A percentile compares a stretch with the other conserved stretches of the same genome.
Evolutionary conservation across 2,329 filamentous ascomycete species (phyloP).

Genomic region (Pyrenophora graminea): DNA sequence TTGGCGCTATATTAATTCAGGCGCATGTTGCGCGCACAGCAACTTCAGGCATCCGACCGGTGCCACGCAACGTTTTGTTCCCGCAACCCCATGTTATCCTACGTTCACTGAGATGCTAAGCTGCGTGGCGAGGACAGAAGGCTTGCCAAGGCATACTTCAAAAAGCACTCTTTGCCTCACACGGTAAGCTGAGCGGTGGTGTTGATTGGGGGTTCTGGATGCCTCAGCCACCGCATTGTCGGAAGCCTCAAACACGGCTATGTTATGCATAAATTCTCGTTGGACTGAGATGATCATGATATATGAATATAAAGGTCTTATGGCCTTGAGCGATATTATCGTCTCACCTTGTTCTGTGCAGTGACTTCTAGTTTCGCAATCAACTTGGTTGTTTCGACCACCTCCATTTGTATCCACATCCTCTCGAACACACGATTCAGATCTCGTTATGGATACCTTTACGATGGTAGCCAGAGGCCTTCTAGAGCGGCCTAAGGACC

Average conservation of each 20-base stretch:
- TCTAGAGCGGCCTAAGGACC: background rate
- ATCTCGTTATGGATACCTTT: background rate
- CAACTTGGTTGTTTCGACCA: background rate
- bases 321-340: background rate
- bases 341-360: background rate
- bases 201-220: background rate
- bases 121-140: background rate
- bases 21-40: background rate
- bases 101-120: background rate
- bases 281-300: background rate
- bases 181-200: constrained; percentile 1
- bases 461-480: constrained; percentile 1
- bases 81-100: background rate
- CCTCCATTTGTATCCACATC: background rate
- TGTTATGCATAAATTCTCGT: background rate
- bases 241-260: background rate
- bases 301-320: background rate
- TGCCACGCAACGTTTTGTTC: background rate
- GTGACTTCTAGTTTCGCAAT: background rate
- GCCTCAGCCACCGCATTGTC: background rate
- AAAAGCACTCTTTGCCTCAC: background rate
- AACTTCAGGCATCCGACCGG: background rate
- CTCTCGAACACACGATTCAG: background rate
- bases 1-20: background rate
- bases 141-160: background rate